These are phyloP conservation scores for Trypanosoma boissoni DNA, from an alignment of 208 protist genomes.

Conservation along the genomic window DNA sequence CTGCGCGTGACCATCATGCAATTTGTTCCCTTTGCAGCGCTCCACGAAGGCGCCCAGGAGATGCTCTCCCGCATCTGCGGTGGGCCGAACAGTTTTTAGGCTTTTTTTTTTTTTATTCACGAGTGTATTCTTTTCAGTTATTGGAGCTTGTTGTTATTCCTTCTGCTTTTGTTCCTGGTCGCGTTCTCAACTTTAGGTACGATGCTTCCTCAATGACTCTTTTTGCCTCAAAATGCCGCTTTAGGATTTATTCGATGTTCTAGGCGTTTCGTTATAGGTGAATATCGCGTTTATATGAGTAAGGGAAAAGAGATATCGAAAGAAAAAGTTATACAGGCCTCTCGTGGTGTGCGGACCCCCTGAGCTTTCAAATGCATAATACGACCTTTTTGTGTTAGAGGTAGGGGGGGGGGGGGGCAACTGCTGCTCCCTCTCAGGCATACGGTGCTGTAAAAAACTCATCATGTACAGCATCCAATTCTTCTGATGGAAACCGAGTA, in stretches of 20 bases:
- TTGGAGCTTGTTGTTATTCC: no score
- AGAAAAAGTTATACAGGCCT: conserved; percentile 45
- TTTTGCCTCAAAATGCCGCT: no score
- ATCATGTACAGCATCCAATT: background rate
- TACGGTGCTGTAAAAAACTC: conserved; percentile 5
- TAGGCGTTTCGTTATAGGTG: conserved; percentile 14
- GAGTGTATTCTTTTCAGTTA: no score
- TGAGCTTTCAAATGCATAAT: conserved; percentile 37
- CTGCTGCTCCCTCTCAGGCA: conserved; percentile 15
- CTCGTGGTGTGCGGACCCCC: conserved; percentile 49
- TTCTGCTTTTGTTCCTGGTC: no score
- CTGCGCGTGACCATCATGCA: no score
- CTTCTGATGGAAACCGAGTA: conserved; percentile 23
- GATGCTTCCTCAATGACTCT: conserved; percentile 21
- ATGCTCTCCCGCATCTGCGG: no score
- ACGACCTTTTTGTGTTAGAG: conserved; percentile 57
- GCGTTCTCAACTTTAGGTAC: no score
- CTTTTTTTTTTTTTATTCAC: no score
- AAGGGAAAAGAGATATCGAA: conserved; percentile 50
- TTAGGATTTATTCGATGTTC: no score
- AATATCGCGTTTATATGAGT: conserved; percentile 34
- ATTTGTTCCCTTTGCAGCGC: no score
- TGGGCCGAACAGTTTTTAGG: no score
- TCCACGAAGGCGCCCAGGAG: no score
- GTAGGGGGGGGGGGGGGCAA: conserved; percentile 14